A percentile compares a stretch with the other conserved stretches of the same genome.
These are phyloP conservation scores for Cyberlindnera xylosilytica DNA, from an alignment of 805 yeast genomes.

Conservation along the genomic window DNA sequence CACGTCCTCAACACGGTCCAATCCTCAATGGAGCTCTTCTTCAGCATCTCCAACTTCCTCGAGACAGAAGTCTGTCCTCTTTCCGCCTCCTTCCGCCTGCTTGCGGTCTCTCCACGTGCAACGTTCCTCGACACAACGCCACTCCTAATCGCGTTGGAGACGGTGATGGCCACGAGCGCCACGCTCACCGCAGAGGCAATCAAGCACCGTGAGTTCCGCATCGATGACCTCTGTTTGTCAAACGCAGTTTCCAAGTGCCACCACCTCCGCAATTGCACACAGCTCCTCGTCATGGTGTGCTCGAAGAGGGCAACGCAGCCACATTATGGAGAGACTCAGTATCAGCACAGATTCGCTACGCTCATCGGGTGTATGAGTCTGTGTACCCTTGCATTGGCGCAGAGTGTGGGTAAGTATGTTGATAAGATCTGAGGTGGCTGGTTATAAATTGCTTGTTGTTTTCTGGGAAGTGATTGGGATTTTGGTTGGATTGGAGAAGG, in stretches of 20 bases:
- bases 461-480: too few relatives aligned
- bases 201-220: conserved; percentile 3
- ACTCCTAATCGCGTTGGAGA: background rate
- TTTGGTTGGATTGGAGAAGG: too few relatives aligned
- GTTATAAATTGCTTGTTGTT: too few relatives aligned
- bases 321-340: background rate
- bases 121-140: background rate
- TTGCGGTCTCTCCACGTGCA: background rate
- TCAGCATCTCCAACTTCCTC: conserved; percentile 6
- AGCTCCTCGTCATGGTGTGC: background rate
- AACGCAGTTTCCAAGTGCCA: background rate
- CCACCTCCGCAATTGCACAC: background rate
- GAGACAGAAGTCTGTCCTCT: background rate
- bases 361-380: conserved; percentile 5
- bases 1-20: conserved; percentile 5
- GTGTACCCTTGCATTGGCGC: conserved; percentile 4
- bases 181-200: conserved; percentile 3
- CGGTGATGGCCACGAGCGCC: background rate
- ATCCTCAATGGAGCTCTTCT: conserved; percentile 11
- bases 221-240: conserved; percentile 1
- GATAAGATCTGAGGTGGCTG: conserved; percentile 5
- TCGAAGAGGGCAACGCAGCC: background rate
- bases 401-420: conserved; percentile 6
- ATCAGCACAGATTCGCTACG: conserved; percentile 2
- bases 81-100: background rate